These are phyloP conservation scores for Tremella yokohamensis DNA, from an alignment of 768 basidiomycete genomes.

Conservation along the genomic window DNA sequence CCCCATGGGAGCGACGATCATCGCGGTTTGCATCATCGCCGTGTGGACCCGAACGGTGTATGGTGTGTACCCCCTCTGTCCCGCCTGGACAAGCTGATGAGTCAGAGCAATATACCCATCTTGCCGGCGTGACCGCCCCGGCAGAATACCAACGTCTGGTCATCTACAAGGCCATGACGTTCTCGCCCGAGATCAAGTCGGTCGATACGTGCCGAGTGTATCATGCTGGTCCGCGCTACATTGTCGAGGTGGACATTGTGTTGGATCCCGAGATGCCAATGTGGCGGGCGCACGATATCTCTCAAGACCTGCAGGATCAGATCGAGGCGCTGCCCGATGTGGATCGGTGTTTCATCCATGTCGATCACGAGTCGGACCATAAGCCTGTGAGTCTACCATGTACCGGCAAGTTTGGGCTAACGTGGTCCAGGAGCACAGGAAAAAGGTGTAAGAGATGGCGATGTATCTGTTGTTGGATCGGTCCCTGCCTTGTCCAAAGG, in stretches of 20 bases:
- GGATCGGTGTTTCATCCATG: conserved; percentile 89
- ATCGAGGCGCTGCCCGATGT: conserved; percentile 85
- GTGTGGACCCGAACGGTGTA: conserved; percentile 76
- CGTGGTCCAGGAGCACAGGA: conserved; percentile 32
- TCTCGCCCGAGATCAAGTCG: conserved; percentile 76
- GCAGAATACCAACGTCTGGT: conserved; percentile 82
- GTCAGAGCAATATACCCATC: conserved; percentile 67
- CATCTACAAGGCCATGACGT: conserved; percentile 88
- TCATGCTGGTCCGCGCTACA: conserved; percentile 65
- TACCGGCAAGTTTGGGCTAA: conserved; percentile 5
- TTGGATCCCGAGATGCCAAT: conserved; percentile 84
- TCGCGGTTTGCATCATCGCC: conserved; percentile 59
- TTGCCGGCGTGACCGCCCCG: conserved; percentile 89
- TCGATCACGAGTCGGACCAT: conserved; percentile 91
- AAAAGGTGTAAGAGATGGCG: conserved; percentile 20
- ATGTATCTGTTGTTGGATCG: background rate
- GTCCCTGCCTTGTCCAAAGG: too few relatives aligned
- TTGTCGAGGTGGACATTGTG: conserved; percentile 86
- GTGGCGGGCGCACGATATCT: conserved; percentile 58
- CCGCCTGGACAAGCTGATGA: background rate
- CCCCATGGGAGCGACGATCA: conserved; percentile 49
- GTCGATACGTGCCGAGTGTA: conserved; percentile 92
- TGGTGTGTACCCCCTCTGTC: conserved; percentile 26
- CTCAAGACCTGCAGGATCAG: conserved; percentile 56
- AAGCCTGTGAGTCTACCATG: conserved; percentile 55